A percentile compares a stretch with the other conserved stretches of the same genome.
Evolutionary conservation across 352 stramenopile species (phyloP).

Genomic region (Pythium graminicola): DNA sequence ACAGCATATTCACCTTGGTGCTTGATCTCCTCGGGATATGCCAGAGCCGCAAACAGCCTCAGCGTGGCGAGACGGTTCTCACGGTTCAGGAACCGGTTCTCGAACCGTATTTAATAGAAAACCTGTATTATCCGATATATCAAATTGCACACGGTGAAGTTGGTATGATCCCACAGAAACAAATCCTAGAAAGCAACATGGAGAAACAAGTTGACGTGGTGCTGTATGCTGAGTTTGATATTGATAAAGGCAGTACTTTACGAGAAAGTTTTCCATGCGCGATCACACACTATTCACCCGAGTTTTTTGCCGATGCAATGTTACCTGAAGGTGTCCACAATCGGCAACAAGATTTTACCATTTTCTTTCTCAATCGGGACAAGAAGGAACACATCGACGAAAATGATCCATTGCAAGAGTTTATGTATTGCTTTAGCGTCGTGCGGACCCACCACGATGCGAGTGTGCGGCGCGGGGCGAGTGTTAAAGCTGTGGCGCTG

Average conservation of each 20-base stretch:
- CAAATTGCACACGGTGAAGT: constrained; percentile 21
- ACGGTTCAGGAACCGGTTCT: background rate
- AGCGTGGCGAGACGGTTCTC: background rate
- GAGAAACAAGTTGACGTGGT: constrained; percentile 54
- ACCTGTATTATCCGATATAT: constrained; percentile 8
- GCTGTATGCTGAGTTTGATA: constrained; percentile 82
- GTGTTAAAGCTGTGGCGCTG: constrained; percentile 77
- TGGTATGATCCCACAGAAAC: constrained; percentile 1
- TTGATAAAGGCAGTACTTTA: constrained; percentile 83
- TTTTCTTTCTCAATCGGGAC: constrained; percentile 84
- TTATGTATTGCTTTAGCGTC: constrained; percentile 86
- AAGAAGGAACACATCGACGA: background rate
- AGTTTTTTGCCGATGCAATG: constrained; percentile 89
- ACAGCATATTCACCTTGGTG: constrained; percentile 13
- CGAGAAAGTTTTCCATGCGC: constrained; percentile 54
- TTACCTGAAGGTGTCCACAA: constrained; percentile 86
- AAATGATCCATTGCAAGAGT: constrained; percentile 49
- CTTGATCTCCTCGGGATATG: background rate
- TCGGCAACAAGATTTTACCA: constrained; percentile 75
- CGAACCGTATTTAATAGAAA: constrained; percentile 15
- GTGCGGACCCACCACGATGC: constrained; percentile 79
- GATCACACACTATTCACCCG: constrained; percentile 71
- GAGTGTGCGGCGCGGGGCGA: constrained; percentile 58
- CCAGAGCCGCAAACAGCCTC: constrained; percentile 11
- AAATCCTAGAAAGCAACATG: background rate